Conservation (phyloP, 1,139 yeast species). For the Kodamaea suecica region DNA sequence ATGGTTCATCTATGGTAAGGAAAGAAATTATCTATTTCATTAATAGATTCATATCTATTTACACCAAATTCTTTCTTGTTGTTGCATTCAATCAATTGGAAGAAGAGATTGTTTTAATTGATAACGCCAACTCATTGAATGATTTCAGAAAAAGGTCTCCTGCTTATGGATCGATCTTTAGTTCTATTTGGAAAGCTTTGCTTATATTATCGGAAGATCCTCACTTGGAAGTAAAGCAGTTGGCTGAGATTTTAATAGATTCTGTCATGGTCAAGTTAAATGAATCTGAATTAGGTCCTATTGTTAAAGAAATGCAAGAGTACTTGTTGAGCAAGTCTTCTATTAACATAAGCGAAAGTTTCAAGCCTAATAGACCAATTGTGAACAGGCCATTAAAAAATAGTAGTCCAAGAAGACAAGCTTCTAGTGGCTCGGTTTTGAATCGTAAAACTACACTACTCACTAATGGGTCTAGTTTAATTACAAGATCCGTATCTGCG, state of each 20-base stretch:
- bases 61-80: constrained; percentile 73
- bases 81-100: constrained; percentile 85
- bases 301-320: constrained; percentile 64
- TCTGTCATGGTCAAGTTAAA: constrained; percentile 63
- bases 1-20: constrained; percentile 87
- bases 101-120: constrained; percentile 70
- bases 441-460: constrained; percentile 29
- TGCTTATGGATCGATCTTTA: constrained; percentile 82
- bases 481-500: constrained; percentile 36
- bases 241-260: constrained; percentile 76
- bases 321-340: constrained; percentile 54
- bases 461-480: constrained; percentile 29
- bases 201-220: constrained; percentile 87
- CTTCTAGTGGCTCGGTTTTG: constrained; percentile 32
- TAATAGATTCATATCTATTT: constrained; percentile 68
- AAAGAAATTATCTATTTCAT: constrained; percentile 79
- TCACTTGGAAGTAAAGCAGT: constrained; percentile 71
- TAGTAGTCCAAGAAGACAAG: constrained; percentile 27
- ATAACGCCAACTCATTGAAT: constrained; percentile 56
- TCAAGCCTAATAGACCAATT: constrained; percentile 35
- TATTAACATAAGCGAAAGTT: constrained; percentile 39
- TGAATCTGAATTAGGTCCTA: constrained; percentile 62
- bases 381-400: constrained; percentile 25
- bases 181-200: constrained; percentile 84
- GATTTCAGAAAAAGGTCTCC: constrained; percentile 63